Evolutionary conservation across 164 flowering plant genomes (phyloP).

Genomic region (Magnolia changhungtana): DNA sequence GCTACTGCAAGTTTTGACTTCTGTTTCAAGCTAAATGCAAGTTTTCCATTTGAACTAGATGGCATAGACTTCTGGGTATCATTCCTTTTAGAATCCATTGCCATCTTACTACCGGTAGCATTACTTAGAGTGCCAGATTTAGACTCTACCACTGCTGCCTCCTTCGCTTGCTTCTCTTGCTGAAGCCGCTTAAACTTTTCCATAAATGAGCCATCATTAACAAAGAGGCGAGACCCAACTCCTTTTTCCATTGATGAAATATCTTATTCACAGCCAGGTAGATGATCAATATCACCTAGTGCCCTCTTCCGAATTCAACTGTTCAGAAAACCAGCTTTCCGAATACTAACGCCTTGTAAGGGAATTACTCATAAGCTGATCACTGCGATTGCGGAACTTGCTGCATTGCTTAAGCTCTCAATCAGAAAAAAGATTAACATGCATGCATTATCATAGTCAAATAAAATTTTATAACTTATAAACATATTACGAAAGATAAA

Average conservation of each 20-base stretch:
- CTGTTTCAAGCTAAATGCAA: constrained; percentile 97
- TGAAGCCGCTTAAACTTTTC: constrained; percentile 90
- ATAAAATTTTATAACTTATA: not conserved
- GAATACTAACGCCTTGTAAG: not conserved
- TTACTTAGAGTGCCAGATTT: constrained; percentile 27
- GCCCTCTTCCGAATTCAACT: not conserved
- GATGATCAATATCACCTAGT: not conserved
- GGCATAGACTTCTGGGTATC: constrained; percentile 34
- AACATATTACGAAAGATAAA: too few species aligned
- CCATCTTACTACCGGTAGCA: constrained; percentile 27
- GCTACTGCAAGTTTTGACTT: constrained; percentile 83
- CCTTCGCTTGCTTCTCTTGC: constrained; percentile 46
- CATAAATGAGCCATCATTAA: constrained; percentile 95
- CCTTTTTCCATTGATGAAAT: constrained; percentile 55
- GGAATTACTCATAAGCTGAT: not conserved
- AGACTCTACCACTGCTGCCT: constrained; percentile 27
- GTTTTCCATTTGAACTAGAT: constrained; percentile 63
- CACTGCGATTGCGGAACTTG: not conserved
- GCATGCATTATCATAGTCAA: not conserved
- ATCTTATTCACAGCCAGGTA: not conserved
- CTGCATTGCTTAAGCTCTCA: not conserved
- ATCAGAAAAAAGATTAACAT: not conserved
- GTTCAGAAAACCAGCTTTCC: not conserved
- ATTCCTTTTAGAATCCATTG: constrained; percentile 28
- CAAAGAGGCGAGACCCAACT: constrained; percentile 59